Base-by-base conservation (phyloP, 2,329 filamentous ascomycete species). In the Cladophialophora immunda region DNA sequence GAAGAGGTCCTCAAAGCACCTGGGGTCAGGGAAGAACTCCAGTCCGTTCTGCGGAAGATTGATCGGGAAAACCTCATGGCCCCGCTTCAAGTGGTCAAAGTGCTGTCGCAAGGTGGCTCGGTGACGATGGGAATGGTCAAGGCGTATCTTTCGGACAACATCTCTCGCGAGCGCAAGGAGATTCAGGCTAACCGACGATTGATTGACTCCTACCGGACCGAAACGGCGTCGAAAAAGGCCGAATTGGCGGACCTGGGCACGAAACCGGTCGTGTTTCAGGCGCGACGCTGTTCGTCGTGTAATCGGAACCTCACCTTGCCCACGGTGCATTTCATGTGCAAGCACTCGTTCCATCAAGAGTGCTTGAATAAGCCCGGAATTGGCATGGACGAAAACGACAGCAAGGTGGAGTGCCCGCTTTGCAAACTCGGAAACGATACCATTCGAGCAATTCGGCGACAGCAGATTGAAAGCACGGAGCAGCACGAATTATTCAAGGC, bases 61-160 rank as follows among this genome's bases (percentile, higher is more conserved):
- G 92, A 97, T 76, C 86, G 90, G 69, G 93, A 97, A 73, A 90
- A 92, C 0, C 86, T 99, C 41, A 95, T 99, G 92, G 94, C 95
- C 0, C 95, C 95, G 0, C 83, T 99, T 3, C 95, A 99, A 77
- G 95, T 99, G 34, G 95, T 99, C 17, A 94, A 99, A 78, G 95
- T 94, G 0, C 86, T 99, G 15, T 90, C 87, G 68, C 86, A 86
- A 60, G 92, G 91, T 72, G 87, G 89, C 5, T 92, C 97, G 2
- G 94, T 96, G 0, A 98, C 93, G 0, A 97, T 99, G 92, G 95
- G 94, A 58, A 93, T 98, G 86, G 90, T 99, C 69, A 98, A 97
- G 80, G 89, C 90, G 5, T 99, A 99, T 78, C 88, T 99, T 1
- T 88, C 91, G 70, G 89, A 91, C 58, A 97, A 94, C 8, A 97